These are phyloP conservation scores for Zoysia pacifica DNA, from an alignment of 176 grass and related monocot species.

Conservation along the genomic window DNA sequence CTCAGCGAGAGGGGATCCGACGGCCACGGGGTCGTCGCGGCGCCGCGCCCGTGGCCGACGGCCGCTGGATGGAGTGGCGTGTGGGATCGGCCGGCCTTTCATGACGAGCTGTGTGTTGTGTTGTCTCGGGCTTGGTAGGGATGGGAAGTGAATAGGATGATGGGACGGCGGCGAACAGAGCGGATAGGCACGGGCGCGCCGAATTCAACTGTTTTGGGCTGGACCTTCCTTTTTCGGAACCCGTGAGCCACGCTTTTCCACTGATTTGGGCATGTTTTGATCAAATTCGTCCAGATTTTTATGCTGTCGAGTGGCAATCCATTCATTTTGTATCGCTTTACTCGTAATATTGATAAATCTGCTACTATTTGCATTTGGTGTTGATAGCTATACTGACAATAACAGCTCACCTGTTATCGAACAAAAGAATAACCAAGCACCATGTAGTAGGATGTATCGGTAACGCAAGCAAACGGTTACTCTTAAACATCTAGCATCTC, in stretches of 20 bases:
- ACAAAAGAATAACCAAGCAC: too few relatives aligned
- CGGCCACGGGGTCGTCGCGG: not conserved
- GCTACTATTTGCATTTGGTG: too few relatives aligned
- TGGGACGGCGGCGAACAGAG: not conserved
- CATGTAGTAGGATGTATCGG: too few relatives aligned
- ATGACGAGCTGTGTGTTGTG: conserved; percentile 25
- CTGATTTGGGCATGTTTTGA: too few relatives aligned
- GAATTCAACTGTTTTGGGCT: not conserved
- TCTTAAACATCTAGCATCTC: too few relatives aligned
- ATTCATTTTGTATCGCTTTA: not conserved
- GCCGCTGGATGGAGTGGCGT: not conserved
- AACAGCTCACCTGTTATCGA: too few relatives aligned
- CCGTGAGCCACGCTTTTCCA: not conserved
- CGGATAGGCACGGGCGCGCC: not conserved
- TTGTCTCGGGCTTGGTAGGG: conserved; percentile 39
- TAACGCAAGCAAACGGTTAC: too few relatives aligned
- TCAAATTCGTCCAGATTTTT: too few relatives aligned
- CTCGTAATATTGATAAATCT: too few relatives aligned
- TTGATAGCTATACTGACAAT: too few relatives aligned
- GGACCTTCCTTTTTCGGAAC: not conserved
- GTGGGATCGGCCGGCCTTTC: not conserved
- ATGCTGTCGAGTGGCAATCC: not conserved
- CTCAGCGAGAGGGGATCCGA: conserved; percentile 12
- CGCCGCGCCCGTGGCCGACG: not conserved
- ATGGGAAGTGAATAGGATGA: not conserved